Conservation (phyloP, 1,284 basidiomycete genomes). For the Phellinidium pouzarii region DNA sequence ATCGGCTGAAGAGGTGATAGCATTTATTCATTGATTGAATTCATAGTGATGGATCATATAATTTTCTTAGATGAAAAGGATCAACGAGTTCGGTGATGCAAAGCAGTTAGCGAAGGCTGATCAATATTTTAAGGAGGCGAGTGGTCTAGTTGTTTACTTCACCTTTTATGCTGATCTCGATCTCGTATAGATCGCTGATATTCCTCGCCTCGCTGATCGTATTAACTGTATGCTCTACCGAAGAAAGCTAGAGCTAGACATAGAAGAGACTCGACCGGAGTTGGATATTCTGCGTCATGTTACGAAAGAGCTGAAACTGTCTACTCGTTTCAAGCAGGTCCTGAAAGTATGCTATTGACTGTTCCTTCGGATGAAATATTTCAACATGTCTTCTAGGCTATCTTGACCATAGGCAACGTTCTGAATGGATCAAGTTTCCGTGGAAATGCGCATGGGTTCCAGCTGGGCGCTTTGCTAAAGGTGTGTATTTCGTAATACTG, state of each 20-base stretch:
- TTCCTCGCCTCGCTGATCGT: constrained; percentile 70
- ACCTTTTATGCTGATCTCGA: not conserved
- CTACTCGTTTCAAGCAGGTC: constrained; percentile 61
- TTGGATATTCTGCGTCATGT: constrained; percentile 72
- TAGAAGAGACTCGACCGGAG: constrained; percentile 82
- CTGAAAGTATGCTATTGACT: constrained; percentile 50
- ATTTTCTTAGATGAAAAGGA: constrained; percentile 44
- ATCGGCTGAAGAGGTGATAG: constrained; percentile 65
- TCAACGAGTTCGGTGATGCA: constrained; percentile 63
- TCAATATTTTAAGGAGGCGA: constrained; percentile 74
- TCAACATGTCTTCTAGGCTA: constrained; percentile 36
- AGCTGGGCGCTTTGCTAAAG: constrained; percentile 76
- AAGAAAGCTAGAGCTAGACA: constrained; percentile 71
- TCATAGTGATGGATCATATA: not conserved
- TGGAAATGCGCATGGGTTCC: constrained; percentile 80
- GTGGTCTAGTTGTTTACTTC: constrained; percentile 14
- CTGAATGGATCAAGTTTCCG: constrained; percentile 80
- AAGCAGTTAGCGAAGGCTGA: constrained; percentile 76
- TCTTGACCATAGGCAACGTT: constrained; percentile 75
- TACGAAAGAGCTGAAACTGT: constrained; percentile 66
- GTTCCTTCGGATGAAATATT: not conserved
- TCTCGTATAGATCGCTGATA: constrained; percentile 57
- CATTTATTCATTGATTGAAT: not conserved
- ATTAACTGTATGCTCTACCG: constrained; percentile 81
- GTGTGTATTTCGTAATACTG: constrained; percentile 30